Base-by-base conservation (phyloP, 805 yeast species). In the Candida jianshihensis region DNA sequence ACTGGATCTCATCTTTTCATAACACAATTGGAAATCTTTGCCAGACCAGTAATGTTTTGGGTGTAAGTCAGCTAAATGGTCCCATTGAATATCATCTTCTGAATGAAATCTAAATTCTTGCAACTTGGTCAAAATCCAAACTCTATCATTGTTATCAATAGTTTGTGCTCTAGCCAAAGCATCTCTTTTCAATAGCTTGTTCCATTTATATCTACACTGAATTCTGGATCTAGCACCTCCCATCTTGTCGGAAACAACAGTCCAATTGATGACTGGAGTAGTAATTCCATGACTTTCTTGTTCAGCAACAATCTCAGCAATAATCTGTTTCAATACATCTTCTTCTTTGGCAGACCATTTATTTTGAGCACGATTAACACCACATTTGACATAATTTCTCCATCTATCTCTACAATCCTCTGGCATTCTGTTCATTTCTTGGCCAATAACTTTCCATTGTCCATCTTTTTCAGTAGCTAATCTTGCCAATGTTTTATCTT, bases 351-450 rank as follows among this genome's bases (percentile, higher is more conserved):
- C 53, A 0, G 81, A 64, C 97, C 97, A 89, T 54, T 82, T 85
- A 56, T 84, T 83, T 34, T 74, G 71, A 8, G 78, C 75, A 44
- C 97, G 68, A 37, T 74, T 74, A 14, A 67, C 68, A 18, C 97
- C 97, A 64, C 97, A 90, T 58, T 89, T 89, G 43, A 89, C 83
- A 55, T 89, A 90, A 56, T 90, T 90, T 59, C 97, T 71, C 95
- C 95, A 90, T 49, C 97, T 70, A 57, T 90, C 97, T 48, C 97
- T 72, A 59, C 97, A 89, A 61, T 90, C 97, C 54, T 90, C 97
- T 0, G 97, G 97, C 97, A 90, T 90, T 51, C 97, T 69, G 12
- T 84, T 86, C 75, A 90, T 67, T 7, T 66, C 64, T 36, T 71
- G 71, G 7, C 97, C 97, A 41, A 90, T 84, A 28, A 68, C 66